Evolutionary conservation across 2,329 filamentous ascomycete species (phyloP), one percentile per base, ranked within the genome.

Genomic region (Ascochyta koolunga): DNA sequence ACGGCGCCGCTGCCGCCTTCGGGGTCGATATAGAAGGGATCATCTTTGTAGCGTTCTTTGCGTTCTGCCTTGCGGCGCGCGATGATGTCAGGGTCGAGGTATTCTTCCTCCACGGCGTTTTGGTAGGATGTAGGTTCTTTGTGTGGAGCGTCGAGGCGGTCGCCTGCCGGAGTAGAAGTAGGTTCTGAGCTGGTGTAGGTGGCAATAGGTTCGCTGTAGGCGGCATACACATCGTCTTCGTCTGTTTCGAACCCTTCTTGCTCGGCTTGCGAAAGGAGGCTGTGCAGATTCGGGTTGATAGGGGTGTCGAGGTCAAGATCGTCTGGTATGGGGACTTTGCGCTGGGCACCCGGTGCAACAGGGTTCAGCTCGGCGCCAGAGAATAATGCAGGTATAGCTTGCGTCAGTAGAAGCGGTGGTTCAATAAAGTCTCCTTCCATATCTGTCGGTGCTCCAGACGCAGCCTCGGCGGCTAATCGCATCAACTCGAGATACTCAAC

Each of bases 401-500:
- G 91, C 0, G 92, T 96, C 5, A 99, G 83, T 2, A 99, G 82
- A 13, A 96, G 78, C 2, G 95, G 95, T 9, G 90, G 83, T 59
- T 95, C 89, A 18, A 77, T 85, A 59, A 91, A 93, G 15, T 88
- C 87, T 52, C 86, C 86, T 8, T 85, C 81, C 11, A 86, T 83
- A 0, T 59, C 50, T 8, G 73, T 71, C 19, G 83, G 78, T 10
- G 84, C 81, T 1, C 82, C 86, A 8, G 86, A 83, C 3, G 85
- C 85, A 13, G 93, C 92, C 77, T 99, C 95, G 1, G 87, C 86
- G 2, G 91, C 91, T 38, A 99, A 81, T 54, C 91, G 91, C 67
- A 98, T 85, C 11, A 98, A 81, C 71, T 99, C 95, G 0, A 92
- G 83, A 65, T 96, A 96, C 70, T 97, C 93, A 1, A 97, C 93